Percentiles rank a stretch among this genome's conserved stretches.
Evolutionary conservation across 768 basidiomycete genomes (phyloP).

Genomic region (Naganishia antarctica): DNA sequence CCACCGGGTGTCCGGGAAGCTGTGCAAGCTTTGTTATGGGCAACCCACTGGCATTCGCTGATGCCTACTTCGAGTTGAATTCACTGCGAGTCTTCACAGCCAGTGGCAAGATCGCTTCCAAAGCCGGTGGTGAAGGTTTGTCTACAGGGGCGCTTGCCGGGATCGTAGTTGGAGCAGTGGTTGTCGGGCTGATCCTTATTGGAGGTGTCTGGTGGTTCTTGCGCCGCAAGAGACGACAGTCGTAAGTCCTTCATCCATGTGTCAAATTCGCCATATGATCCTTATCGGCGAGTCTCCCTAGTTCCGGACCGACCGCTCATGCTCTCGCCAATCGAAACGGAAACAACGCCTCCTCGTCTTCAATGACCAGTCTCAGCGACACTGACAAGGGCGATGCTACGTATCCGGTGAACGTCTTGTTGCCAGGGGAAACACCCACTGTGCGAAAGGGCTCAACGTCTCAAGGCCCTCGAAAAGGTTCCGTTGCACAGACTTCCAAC

Average conservation of each 20-base stretch:
- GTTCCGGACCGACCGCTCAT: background rate
- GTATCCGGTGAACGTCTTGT: background rate
- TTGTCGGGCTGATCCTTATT: conserved; percentile 22
- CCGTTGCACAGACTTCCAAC: background rate
- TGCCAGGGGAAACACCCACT: conserved; percentile 14
- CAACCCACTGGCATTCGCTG: conserved; percentile 58
- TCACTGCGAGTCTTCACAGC: conserved; percentile 57
- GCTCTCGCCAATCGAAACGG: background rate
- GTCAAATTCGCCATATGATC: too few species aligned
- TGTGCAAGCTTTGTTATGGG: conserved; percentile 59
- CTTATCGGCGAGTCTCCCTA: background rate
- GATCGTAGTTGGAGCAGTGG: conserved; percentile 37
- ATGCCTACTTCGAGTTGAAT: conserved; percentile 69
- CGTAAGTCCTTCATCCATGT: background rate
- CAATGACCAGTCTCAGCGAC: background rate
- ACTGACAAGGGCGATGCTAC: conserved; percentile 5
- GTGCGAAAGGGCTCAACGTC: background rate
- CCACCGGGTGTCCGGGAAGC: conserved; percentile 37
- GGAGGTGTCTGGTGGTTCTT: conserved; percentile 30
- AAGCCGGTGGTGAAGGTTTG: conserved; percentile 18
- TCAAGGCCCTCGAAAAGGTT: background rate
- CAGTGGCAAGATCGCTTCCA: conserved; percentile 32
- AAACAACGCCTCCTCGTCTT: background rate
- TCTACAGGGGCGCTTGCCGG: conserved; percentile 38
- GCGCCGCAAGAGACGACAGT: conserved; percentile 4